A percentile compares a stretch with the other conserved stretches of the same genome.
Evolutionary conservation across 768 basidiomycete genomes (phyloP).

Genomic region (Phlebiopsis flavidoalba): DNA sequence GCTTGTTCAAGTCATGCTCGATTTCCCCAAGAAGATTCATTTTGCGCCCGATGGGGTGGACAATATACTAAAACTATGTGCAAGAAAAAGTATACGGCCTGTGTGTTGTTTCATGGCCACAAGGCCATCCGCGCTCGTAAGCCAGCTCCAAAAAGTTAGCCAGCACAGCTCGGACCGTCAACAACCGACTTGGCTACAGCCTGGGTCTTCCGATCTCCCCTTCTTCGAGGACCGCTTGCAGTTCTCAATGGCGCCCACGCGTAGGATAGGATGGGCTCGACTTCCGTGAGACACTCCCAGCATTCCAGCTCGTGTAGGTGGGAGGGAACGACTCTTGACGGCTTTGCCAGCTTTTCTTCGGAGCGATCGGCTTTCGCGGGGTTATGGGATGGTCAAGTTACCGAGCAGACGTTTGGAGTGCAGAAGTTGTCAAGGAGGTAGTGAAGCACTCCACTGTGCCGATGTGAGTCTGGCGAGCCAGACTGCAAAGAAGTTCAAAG

Average conservation of each 20-base stretch:
- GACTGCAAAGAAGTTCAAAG: no score
- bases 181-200: conserved; percentile 22
- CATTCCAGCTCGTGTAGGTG: conserved; percentile 63
- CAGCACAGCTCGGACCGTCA: conserved; percentile 34
- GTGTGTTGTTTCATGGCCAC: no score
- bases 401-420: conserved; percentile 64
- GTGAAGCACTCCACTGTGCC: conserved; percentile 82
- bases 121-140: conserved; percentile 59
- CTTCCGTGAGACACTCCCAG: conserved; percentile 61
- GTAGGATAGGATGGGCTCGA: conserved; percentile 53
- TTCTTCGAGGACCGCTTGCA: conserved; percentile 15
- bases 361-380: conserved; percentile 45
- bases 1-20: no score
- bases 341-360: conserved; percentile 38
- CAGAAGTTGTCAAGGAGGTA: conserved; percentile 75
- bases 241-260: conserved; percentile 31
- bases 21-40: background rate
- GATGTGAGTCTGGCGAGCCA: background rate
- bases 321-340: conserved; percentile 15
- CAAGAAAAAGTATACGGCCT: no score
- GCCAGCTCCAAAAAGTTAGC: conserved; percentile 61
- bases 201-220: conserved; percentile 32
- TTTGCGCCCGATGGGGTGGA: no score
- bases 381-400: no score
- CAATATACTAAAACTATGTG: no score